Evolutionary conservation across 371 early-diverging fungal species (phyloP), one percentile per base, ranked within the genome.

Genomic region (Chytridium lagenaria): DNA sequence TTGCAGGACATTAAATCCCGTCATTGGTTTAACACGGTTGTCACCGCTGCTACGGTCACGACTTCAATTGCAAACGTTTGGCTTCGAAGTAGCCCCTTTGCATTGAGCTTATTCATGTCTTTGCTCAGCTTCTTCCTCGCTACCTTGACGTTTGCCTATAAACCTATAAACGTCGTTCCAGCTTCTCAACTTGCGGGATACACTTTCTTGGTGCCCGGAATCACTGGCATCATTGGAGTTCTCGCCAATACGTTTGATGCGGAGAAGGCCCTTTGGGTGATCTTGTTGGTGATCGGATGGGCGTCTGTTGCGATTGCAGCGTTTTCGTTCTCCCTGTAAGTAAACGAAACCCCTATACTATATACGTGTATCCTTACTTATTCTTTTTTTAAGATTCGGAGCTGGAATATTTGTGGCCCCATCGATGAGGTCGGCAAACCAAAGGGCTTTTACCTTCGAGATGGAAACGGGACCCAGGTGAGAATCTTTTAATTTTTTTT

Each of bases 231-330:
- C 2, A 23, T 61, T 10, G 61, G 36, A 3, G 10, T 61, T 3
- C 61, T 61, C 34, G 61, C 61, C 3, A 61, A 61, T 26, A 34
- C 26, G 10, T 61, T 61, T 34, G 16, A 61, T 26, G 61, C 61
- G 7, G 61, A 61, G 36, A 31, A 34, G 15, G 36, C 61, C n/a
- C 23, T 61, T 2, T 61, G 61, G 61, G 5, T 34, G 34, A 33
- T 28, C 36, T 34, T 61, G 5, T 16, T 61, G 5, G 15, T 61
- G 7, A 23, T 28, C 34, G 61, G 61, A 30, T 61, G 61, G 61
- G 3, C 61, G 30, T 33, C 36, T 7, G 36, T 36, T 26, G 34
- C 26, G 30, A 12, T 34, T 33, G 36, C 34, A 7, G 61, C 61
- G 12, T 7, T 61, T 16, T 31, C 34, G 19, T 61, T 61, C 61